A percentile compares a stretch with the other conserved stretches of the same genome.
phyloP scores from a whole-genome alignment of 768 basidiomycete species.

The Leccinum arenicola region DNA sequence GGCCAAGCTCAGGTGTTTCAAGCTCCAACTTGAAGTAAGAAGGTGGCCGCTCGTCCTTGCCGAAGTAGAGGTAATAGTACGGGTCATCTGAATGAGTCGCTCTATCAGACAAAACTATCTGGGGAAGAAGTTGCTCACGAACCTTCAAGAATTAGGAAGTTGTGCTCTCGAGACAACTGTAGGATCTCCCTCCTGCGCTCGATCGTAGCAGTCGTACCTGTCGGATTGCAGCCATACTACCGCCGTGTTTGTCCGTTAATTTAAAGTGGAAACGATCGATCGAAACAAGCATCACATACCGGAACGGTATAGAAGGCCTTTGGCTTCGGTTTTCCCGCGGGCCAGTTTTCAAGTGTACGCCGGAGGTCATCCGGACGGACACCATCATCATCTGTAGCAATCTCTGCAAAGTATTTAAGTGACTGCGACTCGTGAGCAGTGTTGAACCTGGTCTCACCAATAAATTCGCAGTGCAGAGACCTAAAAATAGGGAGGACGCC shows the following conservation, averaged over 20 bases:
- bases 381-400: constrained; percentile 74
- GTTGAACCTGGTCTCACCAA: constrained; percentile 41
- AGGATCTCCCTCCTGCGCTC: constrained; percentile 73
- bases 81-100: constrained; percentile 60
- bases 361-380: constrained; percentile 60
- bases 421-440: neutral
- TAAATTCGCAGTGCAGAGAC: constrained; percentile 51
- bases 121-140: constrained; percentile 1
- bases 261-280: constrained; percentile 2
- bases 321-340: constrained; percentile 64
- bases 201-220: constrained; percentile 71
- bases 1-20: constrained; percentile 62
- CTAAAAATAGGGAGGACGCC: constrained; percentile 67
- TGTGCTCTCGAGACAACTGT: constrained; percentile 63
- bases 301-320: constrained; percentile 81
- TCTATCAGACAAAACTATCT: neutral
- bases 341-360: constrained; percentile 71
- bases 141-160: constrained; percentile 88
- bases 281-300: constrained; percentile 36
- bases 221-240: constrained; percentile 85
- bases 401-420: constrained; percentile 47
- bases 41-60: constrained; percentile 55
- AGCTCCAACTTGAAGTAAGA: constrained; percentile 84
- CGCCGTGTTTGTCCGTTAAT: neutral
- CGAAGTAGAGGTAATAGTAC: constrained; percentile 77